Evolutionary conservation across 2,329 filamentous ascomycete genomes (phyloP), one percentile per base, ranked within the genome.

Genomic region (Alternaria conjuncta): DNA sequence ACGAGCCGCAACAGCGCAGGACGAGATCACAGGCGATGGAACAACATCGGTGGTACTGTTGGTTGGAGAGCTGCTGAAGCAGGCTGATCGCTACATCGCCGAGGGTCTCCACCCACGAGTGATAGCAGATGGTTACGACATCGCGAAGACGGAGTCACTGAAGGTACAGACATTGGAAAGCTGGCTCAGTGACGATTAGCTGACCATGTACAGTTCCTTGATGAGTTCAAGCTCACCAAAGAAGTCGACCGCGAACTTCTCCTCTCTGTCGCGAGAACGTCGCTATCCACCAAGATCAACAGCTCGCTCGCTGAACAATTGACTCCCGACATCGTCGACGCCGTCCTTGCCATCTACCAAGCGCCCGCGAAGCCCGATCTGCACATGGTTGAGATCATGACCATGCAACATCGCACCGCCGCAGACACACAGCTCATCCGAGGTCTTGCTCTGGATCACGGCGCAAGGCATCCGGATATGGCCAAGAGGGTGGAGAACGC

Each of bases 321-420:
- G 66, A 98, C 94, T 0, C 94, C 96, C 61, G 92, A 93, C 75
- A 97, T 99, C 76, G 96, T 98, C 76, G 96, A 99, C 79, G 92
- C 96, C 63, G 96, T 99, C 51, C 89, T 99, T 61, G 89, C 96
- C 69, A 99, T 99, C 80, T 94, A 97, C 85, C 88, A 94, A 80
- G 85, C 92, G 18, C 93, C 93, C 25, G 89, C 89, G 67, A 98
- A 98, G 85, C 96, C 96, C 60, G 96, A 99, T 83, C 83, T 99
- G 77, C 95, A 98, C 85, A 99, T 99, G 96, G 88, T 99, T 71
- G 96, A 99, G 83, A 98, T 99, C 75, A 99, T 99, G 96, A 98
- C 97, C 81, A 98, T 99, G 95, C 96, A 99, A 84, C 96, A 99
- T 85, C 92, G 95, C 73, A 94, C 93, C 56, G 94, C 95, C 63